Base-by-base conservation (phyloP, 2,329 filamentous ascomycete genomes). In the Didymella segeticola region DNA sequence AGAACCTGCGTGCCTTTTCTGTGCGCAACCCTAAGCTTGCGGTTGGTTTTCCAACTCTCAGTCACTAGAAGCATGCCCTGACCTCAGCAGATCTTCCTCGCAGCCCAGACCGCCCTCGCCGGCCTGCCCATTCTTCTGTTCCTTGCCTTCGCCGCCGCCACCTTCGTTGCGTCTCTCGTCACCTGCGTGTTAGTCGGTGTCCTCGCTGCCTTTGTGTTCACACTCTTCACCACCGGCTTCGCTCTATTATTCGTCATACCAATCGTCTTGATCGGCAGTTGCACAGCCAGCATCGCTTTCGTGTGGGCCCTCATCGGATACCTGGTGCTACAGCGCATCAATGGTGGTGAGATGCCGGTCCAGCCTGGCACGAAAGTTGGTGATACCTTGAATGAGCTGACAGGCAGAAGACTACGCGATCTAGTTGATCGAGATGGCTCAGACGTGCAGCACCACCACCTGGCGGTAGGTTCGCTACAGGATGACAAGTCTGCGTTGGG, bases 91-190 rank as follows among this genome's bases (percentile, higher is more conserved):
- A 84, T 86, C 53, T 90, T 95, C 71, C 69, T 91, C 52, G 75
- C 83, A 38, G 78, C 82, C 25, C 89, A 93, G 70, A 65, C 87
- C 53, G 71, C 86, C 53, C 80, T 92, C 57, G 86, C 86, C 12
- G 82, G 86, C 52, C 73, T 90, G 12, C 90, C 90, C 1, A 65
- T 93, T 53, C 73, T 86, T 33, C 76, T 92, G 58, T 93, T 95
- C 78, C 59, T 82, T 50, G 77, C 83, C 62, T 91, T 93, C 78
- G 79, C 82, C 49, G 62, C 87, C 33, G 85, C 83, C 31, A 83
- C 87, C 54, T 74, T 87, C 58, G 72, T 86, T 57, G 82, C 91
- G 70, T 83, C 87, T 14, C 69, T 89, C 33, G 75, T 86, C 34
- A 80, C 81, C 25, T 87, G 86, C 11, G 66, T 90, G 31, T 58